Conservation (phyloP, 2,329 filamentous ascomycete species). For the Periconia macrospinosa region DNA sequence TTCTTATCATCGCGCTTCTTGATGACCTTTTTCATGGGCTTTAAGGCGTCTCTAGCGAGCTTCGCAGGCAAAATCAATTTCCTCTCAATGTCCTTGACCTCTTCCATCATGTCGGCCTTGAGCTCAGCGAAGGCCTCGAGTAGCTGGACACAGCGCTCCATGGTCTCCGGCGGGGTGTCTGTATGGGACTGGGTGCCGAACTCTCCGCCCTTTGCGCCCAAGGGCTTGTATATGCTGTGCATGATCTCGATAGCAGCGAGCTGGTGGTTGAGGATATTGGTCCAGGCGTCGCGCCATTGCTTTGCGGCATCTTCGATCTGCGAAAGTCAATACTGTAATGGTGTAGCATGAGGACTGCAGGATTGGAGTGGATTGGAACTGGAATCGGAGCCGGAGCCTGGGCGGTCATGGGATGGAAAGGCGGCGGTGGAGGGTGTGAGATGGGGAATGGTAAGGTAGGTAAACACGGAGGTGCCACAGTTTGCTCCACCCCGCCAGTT, state of each 20-base stretch:
- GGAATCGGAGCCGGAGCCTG: neutral
- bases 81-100: constrained; percentile 70
- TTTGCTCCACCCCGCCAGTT: constrained; percentile 8
- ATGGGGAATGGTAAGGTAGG: neutral
- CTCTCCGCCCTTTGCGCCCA: constrained; percentile 66
- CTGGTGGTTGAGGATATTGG: constrained; percentile 70
- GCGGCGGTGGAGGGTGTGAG: neutral
- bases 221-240: constrained; percentile 74
- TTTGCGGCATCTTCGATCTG: constrained; percentile 76
- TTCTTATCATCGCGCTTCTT: constrained; percentile 84
- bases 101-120: constrained; percentile 70
- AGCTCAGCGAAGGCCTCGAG: constrained; percentile 71
- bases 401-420: neutral
- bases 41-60: constrained; percentile 68
- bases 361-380: neutral
- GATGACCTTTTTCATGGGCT: constrained; percentile 77
- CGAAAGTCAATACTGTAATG: neutral
- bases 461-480: constrained; percentile 16
- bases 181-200: constrained; percentile 51
- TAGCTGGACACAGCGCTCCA: constrained; percentile 67
- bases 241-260: constrained; percentile 68
- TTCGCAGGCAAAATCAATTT: constrained; percentile 71
- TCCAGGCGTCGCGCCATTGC: constrained; percentile 79
- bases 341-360: neutral
- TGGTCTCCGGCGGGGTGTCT: constrained; percentile 63